These are phyloP conservation scores for Pseudodiploospora longispora DNA, from an alignment of 2,329 filamentous ascomycete genomes.

Conservation along the genomic window DNA sequence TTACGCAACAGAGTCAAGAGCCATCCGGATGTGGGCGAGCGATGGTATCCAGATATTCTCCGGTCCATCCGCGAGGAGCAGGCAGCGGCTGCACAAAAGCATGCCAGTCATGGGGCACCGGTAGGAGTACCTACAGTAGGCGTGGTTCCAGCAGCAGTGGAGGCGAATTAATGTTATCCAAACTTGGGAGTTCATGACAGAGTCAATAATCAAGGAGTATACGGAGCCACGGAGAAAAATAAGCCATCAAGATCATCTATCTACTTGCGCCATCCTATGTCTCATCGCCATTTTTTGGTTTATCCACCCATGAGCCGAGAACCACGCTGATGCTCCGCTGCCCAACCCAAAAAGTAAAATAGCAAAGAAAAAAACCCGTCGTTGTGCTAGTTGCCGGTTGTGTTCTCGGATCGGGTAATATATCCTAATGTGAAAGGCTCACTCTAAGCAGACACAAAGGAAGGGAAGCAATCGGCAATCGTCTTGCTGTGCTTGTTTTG, in stretches of 20 bases:
- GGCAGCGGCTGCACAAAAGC: conserved; percentile 27
- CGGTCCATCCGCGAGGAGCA: conserved; percentile 51
- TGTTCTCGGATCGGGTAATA: not conserved
- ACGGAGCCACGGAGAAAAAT: not conserved
- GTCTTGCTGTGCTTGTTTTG: conserved; percentile 70
- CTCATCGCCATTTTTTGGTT: not conserved
- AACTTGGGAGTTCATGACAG: no score
- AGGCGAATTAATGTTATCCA: conserved; percentile 20
- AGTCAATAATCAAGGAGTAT: not conserved
- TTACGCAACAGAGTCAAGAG: conserved; percentile 78
- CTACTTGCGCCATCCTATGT: conserved; percentile 4
- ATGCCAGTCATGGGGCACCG: conserved; percentile 18
- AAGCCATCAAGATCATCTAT: not conserved
- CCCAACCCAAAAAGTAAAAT: conserved; percentile 1
- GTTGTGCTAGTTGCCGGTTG: no score
- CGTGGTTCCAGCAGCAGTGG: conserved; percentile 17
- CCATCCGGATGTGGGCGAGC: conserved; percentile 77
- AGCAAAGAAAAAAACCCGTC: no score
- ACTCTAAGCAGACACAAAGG: conserved; percentile 18
- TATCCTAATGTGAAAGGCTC: not conserved
- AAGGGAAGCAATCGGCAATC: conserved; percentile 63
- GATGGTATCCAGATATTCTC: conserved; percentile 64
- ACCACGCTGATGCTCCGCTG: conserved; percentile 7
- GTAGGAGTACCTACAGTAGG: conserved; percentile 8
- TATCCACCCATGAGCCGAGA: conserved; percentile 1